A percentile compares a stretch with the other conserved stretches of the same genome.
phyloP scores from a whole-genome alignment of 257 asterid genomes.

The Przewalskia tangutica region DNA sequence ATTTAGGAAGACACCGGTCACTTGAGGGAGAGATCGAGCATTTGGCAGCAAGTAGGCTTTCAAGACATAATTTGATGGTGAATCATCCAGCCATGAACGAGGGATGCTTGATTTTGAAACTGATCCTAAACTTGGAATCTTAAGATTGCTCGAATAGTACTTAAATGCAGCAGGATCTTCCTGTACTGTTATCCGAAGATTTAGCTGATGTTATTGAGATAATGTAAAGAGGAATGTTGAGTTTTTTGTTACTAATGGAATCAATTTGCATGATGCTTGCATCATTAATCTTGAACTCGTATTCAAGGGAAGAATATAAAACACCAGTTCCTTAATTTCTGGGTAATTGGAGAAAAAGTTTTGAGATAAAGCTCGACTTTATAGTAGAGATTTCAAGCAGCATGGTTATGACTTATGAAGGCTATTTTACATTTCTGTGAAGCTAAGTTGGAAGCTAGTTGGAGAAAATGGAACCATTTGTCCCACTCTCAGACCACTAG shows the following conservation, averaged over 20 bases:
- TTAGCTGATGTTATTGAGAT: too few relatives aligned
- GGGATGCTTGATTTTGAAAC: constrained; percentile 16
- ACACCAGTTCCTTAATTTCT: constrained; percentile 1
- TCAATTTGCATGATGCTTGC: too few relatives aligned
- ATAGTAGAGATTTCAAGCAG: constrained; percentile 9
- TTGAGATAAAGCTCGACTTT: neutral
- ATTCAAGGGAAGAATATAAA: neutral
- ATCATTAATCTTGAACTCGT: too few relatives aligned
- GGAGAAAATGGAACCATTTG: constrained; percentile 10
- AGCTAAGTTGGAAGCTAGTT: constrained; percentile 18
- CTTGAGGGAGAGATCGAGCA: too few relatives aligned
- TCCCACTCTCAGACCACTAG: constrained; percentile 21
- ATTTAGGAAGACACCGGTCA: constrained; percentile 2
- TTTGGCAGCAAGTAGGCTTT: neutral
- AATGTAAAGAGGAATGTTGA: too few relatives aligned
- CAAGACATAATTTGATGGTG: constrained; percentile 17
- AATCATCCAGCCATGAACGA: constrained; percentile 17
- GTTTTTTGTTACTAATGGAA: too few relatives aligned
- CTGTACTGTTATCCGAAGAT: too few relatives aligned
- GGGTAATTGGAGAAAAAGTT: constrained; percentile 13
- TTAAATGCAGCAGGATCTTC: too few relatives aligned
- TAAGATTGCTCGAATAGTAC: too few relatives aligned
- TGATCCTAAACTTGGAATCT: constrained; percentile 10
- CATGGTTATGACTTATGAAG: constrained; percentile 19
- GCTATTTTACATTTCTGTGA: constrained; percentile 2